Conservation (phyloP, 2,329 filamentous ascomycete species). For the Daldinia sp. region DNA sequence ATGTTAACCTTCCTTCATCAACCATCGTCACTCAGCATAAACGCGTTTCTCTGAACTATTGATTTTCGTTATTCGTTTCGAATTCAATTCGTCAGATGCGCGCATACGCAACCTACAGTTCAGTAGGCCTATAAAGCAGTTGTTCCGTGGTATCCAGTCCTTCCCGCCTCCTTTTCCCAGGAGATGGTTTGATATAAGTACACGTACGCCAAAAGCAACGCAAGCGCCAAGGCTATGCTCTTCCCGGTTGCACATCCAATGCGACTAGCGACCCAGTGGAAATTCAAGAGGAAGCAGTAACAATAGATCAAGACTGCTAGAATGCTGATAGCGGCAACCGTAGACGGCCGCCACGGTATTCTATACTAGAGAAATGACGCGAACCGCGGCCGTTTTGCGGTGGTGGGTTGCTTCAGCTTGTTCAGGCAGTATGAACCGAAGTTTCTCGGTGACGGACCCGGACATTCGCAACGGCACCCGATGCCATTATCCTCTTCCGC, state of each 20-base stretch:
- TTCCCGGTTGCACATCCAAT: conserved; percentile 30
- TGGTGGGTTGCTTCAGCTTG: conserved; percentile 55
- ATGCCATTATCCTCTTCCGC: conserved; percentile 53
- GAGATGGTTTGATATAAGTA: conserved; percentile 38
- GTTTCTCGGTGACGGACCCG: conserved; percentile 52
- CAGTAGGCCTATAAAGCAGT: conserved; percentile 31
- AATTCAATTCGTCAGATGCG: conserved; percentile 18
- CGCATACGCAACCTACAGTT: conserved; percentile 12
- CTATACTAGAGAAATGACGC: conserved; percentile 50
- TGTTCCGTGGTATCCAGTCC: conserved; percentile 39
- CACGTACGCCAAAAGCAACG: conserved; percentile 40
- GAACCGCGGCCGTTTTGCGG: conserved; percentile 49
- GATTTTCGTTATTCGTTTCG: conserved; percentile 6
- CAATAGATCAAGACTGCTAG: conserved; percentile 24
- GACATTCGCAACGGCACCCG: conserved; percentile 58
- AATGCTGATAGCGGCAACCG: conserved; percentile 12
- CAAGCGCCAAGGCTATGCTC: conserved; percentile 40
- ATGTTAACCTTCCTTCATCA: neutral
- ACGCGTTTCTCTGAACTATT: neutral
- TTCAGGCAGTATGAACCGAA: conserved; percentile 54
- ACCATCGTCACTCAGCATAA: neutral
- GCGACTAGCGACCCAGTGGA: conserved; percentile 20
- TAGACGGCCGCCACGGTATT: conserved; percentile 15
- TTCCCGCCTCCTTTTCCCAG: conserved; percentile 26
- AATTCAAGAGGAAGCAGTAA: conserved; percentile 23